phyloP scores from a whole-genome alignment of 1,139 yeast genomes.

The Taphrina communis region DNA sequence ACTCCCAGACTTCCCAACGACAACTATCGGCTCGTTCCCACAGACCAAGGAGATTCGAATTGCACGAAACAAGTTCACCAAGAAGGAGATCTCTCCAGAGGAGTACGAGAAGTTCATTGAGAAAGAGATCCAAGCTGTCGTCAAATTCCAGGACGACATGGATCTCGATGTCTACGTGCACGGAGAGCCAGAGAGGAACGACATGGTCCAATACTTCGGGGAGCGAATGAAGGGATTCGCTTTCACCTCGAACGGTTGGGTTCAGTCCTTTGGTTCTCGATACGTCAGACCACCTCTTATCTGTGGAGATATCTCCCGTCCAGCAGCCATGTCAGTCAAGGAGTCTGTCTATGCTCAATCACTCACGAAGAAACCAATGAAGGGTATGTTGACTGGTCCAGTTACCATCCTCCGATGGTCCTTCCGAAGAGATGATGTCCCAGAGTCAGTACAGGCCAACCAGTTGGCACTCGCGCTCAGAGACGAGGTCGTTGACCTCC shows the following conservation, averaged over 20 bases:
- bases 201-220: conserved; percentile 99
- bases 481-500: conserved; percentile 97
- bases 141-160: conserved; percentile 98
- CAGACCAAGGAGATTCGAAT: conserved; percentile 99
- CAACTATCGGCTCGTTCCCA: conserved; percentile 99
- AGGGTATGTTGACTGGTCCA: conserved; percentile 99
- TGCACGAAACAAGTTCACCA: conserved; percentile 96
- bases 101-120: conserved; percentile 95
- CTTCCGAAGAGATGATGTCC: conserved; percentile 98
- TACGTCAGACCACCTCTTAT: conserved; percentile 99
- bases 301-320: conserved; percentile 99
- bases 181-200: conserved; percentile 99
- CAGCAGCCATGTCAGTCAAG: conserved; percentile 97
- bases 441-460: conserved; percentile 92
- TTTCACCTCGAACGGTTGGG: conserved; percentile 99
- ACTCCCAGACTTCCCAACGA: conserved; percentile 98
- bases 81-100: conserved; percentile 93
- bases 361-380: conserved; percentile 90
- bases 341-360: conserved; percentile 99
- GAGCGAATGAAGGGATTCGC: conserved; percentile 98
- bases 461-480: conserved; percentile 98
- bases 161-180: conserved; percentile 98
- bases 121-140: conserved; percentile 92
- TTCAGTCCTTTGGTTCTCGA: conserved; percentile 99
- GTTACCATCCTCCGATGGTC: conserved; percentile 99